Evolutionary conservation across 2,329 filamentous ascomycete genomes (phyloP), one percentile per base, ranked within the genome.

Genomic region (Beauveria sp.): DNA sequence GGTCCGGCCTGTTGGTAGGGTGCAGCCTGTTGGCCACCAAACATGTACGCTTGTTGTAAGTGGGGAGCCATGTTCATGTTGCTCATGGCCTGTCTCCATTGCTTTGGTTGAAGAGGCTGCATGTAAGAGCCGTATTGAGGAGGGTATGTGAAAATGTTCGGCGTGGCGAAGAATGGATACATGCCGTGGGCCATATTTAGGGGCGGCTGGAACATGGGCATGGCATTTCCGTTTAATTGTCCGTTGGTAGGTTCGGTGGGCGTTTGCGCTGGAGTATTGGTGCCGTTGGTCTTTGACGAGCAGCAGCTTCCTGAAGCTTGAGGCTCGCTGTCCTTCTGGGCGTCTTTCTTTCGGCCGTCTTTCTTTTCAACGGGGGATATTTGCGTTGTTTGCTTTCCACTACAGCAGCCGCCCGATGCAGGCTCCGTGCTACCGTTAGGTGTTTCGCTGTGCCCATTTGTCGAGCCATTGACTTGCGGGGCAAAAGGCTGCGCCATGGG

Each of bases 51-150:
- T 51, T 70, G 67, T 46, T 71, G 67, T 37, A 67, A 60, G 20
- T 69, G 67, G 54, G 75, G 75, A n/a, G 72, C 64, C 70, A 75
- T 71, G 62, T 67, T 70, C 70, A 76, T 70, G 7, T 72, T 68
- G 63, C 74, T 72, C 70, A 80, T 76, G 26, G 78, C 70, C 62
- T 82, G 76, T 57, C 77, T 73, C 79, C 80, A 84, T 55, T 80
- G 79, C 16, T 78, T 74, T n/a, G 78, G 80, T 63, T 83, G 79
- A 10, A 84, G 73, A 5, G 81, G 81, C 55, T 83, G 80, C 64
- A 81, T 73, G 65, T 77, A 83, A 0, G 81, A 83, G 8, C 81
- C 81, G 67, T 80, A 82, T 24, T 80, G 76, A 3, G 80, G 74
- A 5, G 81, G 80, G 55, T 83, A 83, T 9, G 78, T 79, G 64